Conservation (phyloP, 352 stramenopile genomes). For the Globisporangium takayamanum region DNA sequence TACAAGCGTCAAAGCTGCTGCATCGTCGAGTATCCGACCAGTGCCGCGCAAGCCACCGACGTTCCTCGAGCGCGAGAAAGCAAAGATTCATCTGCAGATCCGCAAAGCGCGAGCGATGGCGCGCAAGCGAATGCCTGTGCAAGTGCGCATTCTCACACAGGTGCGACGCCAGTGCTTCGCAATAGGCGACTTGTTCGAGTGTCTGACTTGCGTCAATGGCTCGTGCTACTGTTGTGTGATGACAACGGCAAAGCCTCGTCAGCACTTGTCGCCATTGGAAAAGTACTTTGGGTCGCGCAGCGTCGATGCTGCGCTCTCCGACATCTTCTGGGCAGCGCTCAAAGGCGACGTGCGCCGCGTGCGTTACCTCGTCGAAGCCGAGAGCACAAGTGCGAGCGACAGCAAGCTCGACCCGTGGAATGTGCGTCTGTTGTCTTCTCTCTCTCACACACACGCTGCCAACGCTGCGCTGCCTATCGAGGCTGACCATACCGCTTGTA, state of each 20-base stretch:
- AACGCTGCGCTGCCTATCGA: background rate
- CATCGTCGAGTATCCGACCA: background rate
- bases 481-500: background rate
- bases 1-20: background rate
- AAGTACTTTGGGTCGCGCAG: conserved; percentile 50
- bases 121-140: conserved; percentile 52
- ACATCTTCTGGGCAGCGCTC: conserved; percentile 63
- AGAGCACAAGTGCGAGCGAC: conserved; percentile 38
- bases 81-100: conserved; percentile 50
- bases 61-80: conserved; percentile 48
- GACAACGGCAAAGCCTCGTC: conserved; percentile 21
- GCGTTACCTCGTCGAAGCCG: conserved; percentile 50
- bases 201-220: background rate
- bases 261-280: conserved; percentile 48
- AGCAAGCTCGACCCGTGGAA: conserved; percentile 60
- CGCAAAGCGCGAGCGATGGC: conserved; percentile 42
- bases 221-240: background rate
- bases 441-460: background rate
- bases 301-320: conserved; percentile 48
- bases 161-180: conserved; percentile 4
- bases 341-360: conserved; percentile 58
- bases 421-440: conserved; percentile 13
- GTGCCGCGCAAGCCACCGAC: conserved; percentile 8
- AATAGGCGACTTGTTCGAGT: background rate
- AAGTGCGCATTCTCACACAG: conserved; percentile 60